Percentiles rank a stretch among this genome's conserved stretches.
Evolutionary conservation across 352 stramenopile species (phyloP).

Genomic region (Phytophthora constricta): DNA sequence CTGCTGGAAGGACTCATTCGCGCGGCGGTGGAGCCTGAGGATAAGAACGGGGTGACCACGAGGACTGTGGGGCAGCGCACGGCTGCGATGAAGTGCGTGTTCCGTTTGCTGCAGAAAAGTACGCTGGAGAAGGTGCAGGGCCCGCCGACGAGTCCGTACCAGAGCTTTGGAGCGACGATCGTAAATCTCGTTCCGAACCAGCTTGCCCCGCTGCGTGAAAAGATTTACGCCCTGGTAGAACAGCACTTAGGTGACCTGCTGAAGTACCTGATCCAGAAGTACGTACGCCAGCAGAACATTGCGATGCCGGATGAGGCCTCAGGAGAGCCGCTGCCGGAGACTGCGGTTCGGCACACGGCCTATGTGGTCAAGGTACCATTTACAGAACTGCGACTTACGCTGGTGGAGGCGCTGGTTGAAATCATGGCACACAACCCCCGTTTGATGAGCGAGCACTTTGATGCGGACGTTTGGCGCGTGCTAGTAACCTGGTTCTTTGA

Average conservation of each 20-base stretch:
- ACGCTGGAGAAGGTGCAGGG: constrained; percentile 79
- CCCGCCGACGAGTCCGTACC: constrained; percentile 82
- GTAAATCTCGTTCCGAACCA: constrained; percentile 89
- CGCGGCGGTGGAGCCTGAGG: constrained; percentile 51
- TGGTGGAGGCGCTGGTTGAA: constrained; percentile 89
- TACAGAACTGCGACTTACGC: constrained; percentile 86
- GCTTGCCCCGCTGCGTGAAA: constrained; percentile 64
- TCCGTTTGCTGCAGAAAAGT: constrained; percentile 79
- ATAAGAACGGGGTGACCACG: constrained; percentile 31
- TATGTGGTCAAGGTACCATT: constrained; percentile 91
- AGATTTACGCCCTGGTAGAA: constrained; percentile 77
- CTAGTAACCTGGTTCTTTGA: constrained; percentile 91
- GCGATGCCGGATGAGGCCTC: constrained; percentile 67
- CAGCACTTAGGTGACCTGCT: constrained; percentile 73
- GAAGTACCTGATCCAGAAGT: constrained; percentile 76
- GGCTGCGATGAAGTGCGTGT: constrained; percentile 85
- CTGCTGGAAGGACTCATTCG: constrained; percentile 82
- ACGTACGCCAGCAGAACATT: constrained; percentile 84
- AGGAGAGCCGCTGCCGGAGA: constrained; percentile 60
- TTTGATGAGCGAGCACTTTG: constrained; percentile 74
- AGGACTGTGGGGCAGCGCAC: constrained; percentile 71
- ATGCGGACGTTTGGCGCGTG: constrained; percentile 87
- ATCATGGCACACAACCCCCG: constrained; percentile 81
- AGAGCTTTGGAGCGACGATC: constrained; percentile 85
- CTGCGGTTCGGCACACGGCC: constrained; percentile 81